Evolutionary conservation across 257 asterid genomes (phyloP), one percentile per base, ranked within the genome.

Genomic region (Ballota nigra): DNA sequence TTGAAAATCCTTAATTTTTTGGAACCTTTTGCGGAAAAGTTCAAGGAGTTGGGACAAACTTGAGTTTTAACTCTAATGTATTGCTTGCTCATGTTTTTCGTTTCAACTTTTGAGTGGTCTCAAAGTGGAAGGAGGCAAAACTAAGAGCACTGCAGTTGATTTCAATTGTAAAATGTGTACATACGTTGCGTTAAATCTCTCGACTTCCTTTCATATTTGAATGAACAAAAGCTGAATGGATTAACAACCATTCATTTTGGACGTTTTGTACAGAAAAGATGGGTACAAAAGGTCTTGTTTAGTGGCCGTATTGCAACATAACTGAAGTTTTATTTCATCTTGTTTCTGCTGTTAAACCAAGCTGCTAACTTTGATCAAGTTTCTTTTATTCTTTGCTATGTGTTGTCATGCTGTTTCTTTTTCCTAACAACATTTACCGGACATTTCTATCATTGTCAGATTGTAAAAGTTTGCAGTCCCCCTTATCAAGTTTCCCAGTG

Each of bases 361-460:
- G 20, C 8, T 45, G 40, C 45, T 40, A 47, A 4, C 13, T 41
- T 41, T 45, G 49, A 41, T 41, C 49, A 41, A 41, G 49, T 41
- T 41, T 41, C 49, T 26, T 45, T 20, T 15, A 13, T 38, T 66
- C 60, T 65, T 38, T 72, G 16, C 38, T 31, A 18, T 19, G 29
- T 29, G 12, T 36, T 36, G 12, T 11, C 40, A 10, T 9, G 13
- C 63, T 63, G 23, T 59, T 47, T 40, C 61, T n/a, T n/a, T n/a
- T n/a, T n/a, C n/a, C n/a, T n/a, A n/a, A 33, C 34, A 40, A 12
- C 26, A 13, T 61, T 68, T 28, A 59, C 9, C 71, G 60, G 38
- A 13, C 52, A 29, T 66, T 69, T 80, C 70, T 40, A 22, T 70
- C 47, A 13, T 71, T 78, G 36, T 9, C 75, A 84, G 89, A 67